phyloP scores from a whole-genome alignment of 495 filamentous ascomycete genomes.

The Friedmanniomyces simplex region DNA sequence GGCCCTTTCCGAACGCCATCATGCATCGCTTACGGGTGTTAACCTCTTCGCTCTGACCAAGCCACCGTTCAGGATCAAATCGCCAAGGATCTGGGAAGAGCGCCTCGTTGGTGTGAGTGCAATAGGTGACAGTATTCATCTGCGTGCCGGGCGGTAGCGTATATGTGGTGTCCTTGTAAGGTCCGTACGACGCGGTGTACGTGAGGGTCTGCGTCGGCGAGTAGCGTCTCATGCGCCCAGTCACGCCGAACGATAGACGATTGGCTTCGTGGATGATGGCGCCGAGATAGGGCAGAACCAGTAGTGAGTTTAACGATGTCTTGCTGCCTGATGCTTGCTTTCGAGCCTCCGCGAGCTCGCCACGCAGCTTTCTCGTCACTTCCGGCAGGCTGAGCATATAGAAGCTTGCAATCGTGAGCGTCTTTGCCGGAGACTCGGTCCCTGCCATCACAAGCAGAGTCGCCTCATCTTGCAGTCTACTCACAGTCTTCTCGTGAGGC shows the following conservation, averaged over 20 bases:
- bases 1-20: conserved; percentile 25
- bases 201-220: conserved; percentile 4
- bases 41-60: conserved; percentile 1
- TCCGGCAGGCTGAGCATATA: conserved; percentile 14
- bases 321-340: background rate
- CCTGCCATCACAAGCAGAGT: conserved; percentile 19
- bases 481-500: conserved; percentile 11
- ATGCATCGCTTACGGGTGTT: conserved; percentile 6
- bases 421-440: conserved; percentile 15
- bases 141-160: conserved; percentile 9
- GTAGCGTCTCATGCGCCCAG: conserved; percentile 2
- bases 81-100: conserved; percentile 10
- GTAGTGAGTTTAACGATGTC: conserved; percentile 29
- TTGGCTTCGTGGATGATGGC: conserved; percentile 40
- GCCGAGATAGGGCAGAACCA: conserved; percentile 41
- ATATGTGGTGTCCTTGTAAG: background rate
- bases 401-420: conserved; percentile 13
- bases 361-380: conserved; percentile 8
- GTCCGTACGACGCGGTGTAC: conserved; percentile 1
- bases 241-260: conserved; percentile 29
- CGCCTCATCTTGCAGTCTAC: conserved; percentile 19
- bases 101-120: conserved; percentile 11
- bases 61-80: conserved; percentile 16
- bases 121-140: conserved; percentile 8
- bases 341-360: conserved; percentile 4